Conservation (phyloP, 2,329 filamentous ascomycete species). For the Trichoderma asperellum region DNA sequence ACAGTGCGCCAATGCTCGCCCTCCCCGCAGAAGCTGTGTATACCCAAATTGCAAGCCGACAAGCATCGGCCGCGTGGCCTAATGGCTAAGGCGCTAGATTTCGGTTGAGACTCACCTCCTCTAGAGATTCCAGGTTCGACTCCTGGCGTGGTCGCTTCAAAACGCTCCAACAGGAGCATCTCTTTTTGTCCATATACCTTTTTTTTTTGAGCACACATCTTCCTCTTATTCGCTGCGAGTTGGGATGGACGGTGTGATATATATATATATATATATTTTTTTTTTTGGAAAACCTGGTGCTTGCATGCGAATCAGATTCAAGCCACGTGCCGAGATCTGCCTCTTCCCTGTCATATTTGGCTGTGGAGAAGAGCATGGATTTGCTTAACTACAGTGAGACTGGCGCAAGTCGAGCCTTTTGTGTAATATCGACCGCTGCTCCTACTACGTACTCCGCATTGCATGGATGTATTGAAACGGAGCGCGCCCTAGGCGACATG, state of each 20-base stretch:
- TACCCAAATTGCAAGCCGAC: not conserved
- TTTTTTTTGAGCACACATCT: constrained; percentile 19
- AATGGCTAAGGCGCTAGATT: constrained; percentile 52
- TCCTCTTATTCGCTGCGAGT: constrained; percentile 10
- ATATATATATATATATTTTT: too few species aligned
- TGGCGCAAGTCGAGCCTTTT: not conserved
- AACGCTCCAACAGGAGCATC: not conserved
- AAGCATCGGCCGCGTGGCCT: constrained; percentile 47
- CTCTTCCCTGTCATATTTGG: constrained; percentile 7
- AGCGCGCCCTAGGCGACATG: not conserved
- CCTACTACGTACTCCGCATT: not conserved
- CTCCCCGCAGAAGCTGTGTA: not conserved
- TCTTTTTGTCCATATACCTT: constrained; percentile 11
- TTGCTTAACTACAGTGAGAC: constrained; percentile 4
- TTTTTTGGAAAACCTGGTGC: not conserved
- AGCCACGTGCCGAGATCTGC: constrained; percentile 14
- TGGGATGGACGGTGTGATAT: not conserved
- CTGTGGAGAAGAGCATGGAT: constrained; percentile 9
- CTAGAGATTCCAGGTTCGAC: constrained; percentile 51
- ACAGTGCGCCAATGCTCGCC: not conserved
- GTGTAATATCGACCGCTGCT: not conserved
- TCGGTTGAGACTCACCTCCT: constrained; percentile 41
- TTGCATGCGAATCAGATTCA: constrained; percentile 5
- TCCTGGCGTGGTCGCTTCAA: constrained; percentile 47
- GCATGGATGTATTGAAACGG: not conserved